These are phyloP conservation scores for Paxillus involutus DNA, from an alignment of 768 basidiomycete genomes.

Conservation along the genomic window DNA sequence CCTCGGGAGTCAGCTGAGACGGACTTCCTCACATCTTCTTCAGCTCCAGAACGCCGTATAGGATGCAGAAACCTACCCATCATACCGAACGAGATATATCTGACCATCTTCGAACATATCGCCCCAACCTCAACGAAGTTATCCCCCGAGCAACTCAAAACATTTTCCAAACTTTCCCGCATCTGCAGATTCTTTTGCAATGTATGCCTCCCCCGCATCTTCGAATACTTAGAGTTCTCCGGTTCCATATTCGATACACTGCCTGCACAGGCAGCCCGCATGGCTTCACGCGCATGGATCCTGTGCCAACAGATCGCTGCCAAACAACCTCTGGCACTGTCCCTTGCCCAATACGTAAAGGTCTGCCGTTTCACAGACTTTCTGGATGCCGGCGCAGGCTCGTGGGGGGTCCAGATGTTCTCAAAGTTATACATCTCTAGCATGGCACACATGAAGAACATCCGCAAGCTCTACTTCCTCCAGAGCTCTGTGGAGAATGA, in stretches of 20 bases:
- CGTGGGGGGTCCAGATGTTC: constrained; percentile 5
- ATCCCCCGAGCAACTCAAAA: constrained; percentile 8
- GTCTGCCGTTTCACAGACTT: constrained; percentile 12
- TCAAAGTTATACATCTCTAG: background rate
- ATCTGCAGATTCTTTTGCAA: constrained; percentile 47
- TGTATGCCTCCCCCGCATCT: constrained; percentile 39
- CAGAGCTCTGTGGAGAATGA: no score
- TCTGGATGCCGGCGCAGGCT: background rate
- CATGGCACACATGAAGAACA: background rate
- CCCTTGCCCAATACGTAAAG: constrained; percentile 32
- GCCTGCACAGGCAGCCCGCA: background rate
- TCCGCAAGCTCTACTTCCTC: no score
- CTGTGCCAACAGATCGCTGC: constrained; percentile 31
- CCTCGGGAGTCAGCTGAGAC: background rate
- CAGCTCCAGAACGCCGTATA: constrained; percentile 28
- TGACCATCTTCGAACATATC: constrained; percentile 38
- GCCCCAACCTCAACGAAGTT: constrained; percentile 15
- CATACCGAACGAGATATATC: constrained; percentile 47
- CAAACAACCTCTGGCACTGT: constrained; percentile 25
- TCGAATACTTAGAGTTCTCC: constrained; percentile 28
- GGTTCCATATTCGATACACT: constrained; percentile 17
- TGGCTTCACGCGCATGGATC: background rate
- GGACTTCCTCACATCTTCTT: background rate
- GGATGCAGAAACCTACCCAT: constrained; percentile 16
- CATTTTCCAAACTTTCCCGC: constrained; percentile 31